Conservation (phyloP, 2,329 filamentous ascomycete genomes). For the Exutisphaerella laricina region DNA sequence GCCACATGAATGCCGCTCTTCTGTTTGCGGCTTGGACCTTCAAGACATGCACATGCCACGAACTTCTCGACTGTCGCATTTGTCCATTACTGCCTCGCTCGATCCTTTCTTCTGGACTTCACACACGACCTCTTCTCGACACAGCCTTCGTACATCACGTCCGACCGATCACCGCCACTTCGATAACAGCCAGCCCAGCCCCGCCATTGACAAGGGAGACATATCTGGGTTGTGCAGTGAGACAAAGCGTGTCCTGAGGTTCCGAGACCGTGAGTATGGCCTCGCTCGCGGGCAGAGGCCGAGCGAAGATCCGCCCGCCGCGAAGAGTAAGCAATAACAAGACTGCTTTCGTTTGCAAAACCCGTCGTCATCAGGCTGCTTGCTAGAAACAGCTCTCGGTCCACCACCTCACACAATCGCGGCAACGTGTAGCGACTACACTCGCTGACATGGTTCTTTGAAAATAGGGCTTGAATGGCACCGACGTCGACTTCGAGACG, state of each 20-base stretch:
- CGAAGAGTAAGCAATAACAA: background rate
- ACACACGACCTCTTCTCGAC: background rate
- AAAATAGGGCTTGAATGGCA: slow-evolving; percentile 52
- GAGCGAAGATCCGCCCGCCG: background rate
- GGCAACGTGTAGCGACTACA: background rate
- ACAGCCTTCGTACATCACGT: background rate
- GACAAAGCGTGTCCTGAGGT: background rate
- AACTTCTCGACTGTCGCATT: background rate
- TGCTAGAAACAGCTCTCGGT: background rate
- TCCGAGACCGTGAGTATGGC: background rate
- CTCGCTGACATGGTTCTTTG: slow-evolving; percentile 8
- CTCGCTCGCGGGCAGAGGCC: background rate
- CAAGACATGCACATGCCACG: background rate
- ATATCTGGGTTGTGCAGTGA: background rate
- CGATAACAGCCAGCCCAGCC: background rate
- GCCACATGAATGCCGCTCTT: no score
- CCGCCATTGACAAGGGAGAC: background rate
- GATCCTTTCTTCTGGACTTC: background rate
- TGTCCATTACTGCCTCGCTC: background rate
- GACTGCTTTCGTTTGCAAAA: background rate
- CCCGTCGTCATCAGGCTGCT: background rate
- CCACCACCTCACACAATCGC: background rate
- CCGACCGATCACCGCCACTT: background rate
- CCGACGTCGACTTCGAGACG: slow-evolving; percentile 73
- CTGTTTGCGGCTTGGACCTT: background rate